Percentiles rank a stretch among this genome's conserved stretches.
Evolutionary conservation across 192 early-diverging fungal genomes (phyloP).

Genomic region (Neocallimastix lanati): DNA sequence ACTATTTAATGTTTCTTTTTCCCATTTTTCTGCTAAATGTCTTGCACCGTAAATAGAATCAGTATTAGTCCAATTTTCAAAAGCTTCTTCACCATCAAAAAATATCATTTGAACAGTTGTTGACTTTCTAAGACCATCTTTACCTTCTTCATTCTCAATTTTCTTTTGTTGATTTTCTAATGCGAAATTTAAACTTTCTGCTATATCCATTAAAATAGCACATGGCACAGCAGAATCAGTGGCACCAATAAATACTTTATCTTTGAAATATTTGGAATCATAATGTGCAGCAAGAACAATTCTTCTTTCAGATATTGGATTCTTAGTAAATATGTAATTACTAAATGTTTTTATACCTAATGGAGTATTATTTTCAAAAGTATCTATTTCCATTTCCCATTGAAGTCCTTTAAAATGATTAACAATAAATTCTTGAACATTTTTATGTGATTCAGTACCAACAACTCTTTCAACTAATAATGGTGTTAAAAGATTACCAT

Average conservation of each 20-base stretch:
- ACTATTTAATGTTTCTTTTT: slow-evolving; percentile 7
- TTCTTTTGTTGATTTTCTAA: slow-evolving; percentile 21
- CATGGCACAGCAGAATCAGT: slow-evolving; percentile 83
- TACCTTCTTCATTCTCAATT: slow-evolving; percentile 10
- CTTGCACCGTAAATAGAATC: slow-evolving; percentile 84
- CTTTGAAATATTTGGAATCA: slow-evolving; percentile 65
- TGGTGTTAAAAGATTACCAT: slow-evolving; percentile 43
- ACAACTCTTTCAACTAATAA: slow-evolving; percentile 63
- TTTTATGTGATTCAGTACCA: slow-evolving; percentile 47
- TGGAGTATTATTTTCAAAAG: slow-evolving; percentile 60
- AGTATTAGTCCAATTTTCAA: slow-evolving; percentile 43
- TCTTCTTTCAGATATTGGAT: slow-evolving; percentile 44
- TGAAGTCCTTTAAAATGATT: slow-evolving; percentile 33
- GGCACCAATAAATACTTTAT: slow-evolving; percentile 60
- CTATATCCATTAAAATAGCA: slow-evolving; percentile 74
- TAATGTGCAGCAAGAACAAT: slow-evolving; percentile 84
- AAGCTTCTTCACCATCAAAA: slow-evolving; percentile 94
- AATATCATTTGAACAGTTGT: slow-evolving; percentile 78
- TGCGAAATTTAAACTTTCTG: slow-evolving; percentile 37
- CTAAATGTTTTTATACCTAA: slow-evolving; percentile 51
- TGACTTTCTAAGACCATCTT: background rate
- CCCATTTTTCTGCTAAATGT: slow-evolving; percentile 73
- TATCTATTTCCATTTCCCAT: slow-evolving; percentile 66
- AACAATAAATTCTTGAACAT: slow-evolving; percentile 54
- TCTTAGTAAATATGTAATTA: slow-evolving; percentile 81